A percentile compares a stretch with the other conserved stretches of the same genome.
phyloP scores from a whole-genome alignment of 2,329 filamentous ascomycete genomes.

The Corinectria fuckeliana region DNA sequence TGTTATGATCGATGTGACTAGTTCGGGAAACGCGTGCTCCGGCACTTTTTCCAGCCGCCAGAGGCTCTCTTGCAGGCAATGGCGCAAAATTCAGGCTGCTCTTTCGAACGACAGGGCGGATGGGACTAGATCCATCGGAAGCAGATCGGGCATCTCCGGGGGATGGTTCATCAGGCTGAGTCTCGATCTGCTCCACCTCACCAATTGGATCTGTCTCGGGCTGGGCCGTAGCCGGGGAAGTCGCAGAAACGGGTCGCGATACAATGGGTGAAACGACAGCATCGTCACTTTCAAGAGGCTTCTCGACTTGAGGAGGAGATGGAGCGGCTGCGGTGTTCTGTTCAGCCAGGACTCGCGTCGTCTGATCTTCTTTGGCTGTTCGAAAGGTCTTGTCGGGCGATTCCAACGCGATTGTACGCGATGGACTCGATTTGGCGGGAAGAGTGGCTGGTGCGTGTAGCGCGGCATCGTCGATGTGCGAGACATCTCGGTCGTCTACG shows the following conservation, averaged over 20 bases:
- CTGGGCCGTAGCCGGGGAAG: constrained; percentile 8
- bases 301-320: constrained; percentile 13
- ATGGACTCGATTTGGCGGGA: constrained; percentile 31
- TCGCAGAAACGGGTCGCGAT: background rate
- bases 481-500: constrained; percentile 27
- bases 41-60: constrained; percentile 83
- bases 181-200: constrained; percentile 20
- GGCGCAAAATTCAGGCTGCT: constrained; percentile 96
- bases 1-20: constrained; percentile 77
- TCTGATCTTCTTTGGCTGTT: constrained; percentile 54
- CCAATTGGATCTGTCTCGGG: background rate
- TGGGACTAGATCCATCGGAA: constrained; percentile 76
- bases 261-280: background rate
- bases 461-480: constrained; percentile 26
- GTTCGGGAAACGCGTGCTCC: constrained; percentile 75
- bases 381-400: constrained; percentile 50
- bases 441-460: constrained; percentile 23
- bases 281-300: background rate
- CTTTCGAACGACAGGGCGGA: constrained; percentile 81
- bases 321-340: constrained; percentile 2
- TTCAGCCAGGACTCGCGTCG: constrained; percentile 29
- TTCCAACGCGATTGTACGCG: constrained; percentile 38
- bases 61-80: constrained; percentile 86
- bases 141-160: constrained; percentile 62
- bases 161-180: constrained; percentile 16